These are phyloP conservation scores for Medicago arabica DNA, from an alignment of 306 rosid species.

Conservation along the genomic window DNA sequence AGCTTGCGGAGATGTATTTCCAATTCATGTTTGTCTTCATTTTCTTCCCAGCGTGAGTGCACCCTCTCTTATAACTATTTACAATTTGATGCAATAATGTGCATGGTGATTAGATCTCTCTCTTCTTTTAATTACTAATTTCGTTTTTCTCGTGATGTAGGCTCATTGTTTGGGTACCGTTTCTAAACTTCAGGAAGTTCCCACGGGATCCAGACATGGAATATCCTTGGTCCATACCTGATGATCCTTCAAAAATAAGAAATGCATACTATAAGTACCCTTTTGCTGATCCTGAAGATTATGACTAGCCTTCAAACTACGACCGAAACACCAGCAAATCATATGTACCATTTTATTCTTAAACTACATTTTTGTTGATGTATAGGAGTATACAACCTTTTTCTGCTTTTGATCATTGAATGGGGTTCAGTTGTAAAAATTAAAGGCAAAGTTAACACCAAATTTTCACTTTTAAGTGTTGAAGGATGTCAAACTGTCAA, in stretches of 20 bases:
- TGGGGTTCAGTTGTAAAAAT: conserved; percentile 13
- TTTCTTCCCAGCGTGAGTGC: conserved; percentile 83
- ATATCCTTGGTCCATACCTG: conserved; percentile 87
- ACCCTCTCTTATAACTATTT: conserved; percentile 10
- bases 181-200: conserved; percentile 89
- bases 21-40: conserved; percentile 96
- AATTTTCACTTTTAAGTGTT: conserved; percentile 10
- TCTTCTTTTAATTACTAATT: neutral
- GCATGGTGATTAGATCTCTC: neutral
- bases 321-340: conserved; percentile 6
- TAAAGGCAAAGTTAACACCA: neutral
- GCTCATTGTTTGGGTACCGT: conserved; percentile 89
- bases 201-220: conserved; percentile 85
- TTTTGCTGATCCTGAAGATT: conserved; percentile 78
- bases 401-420: conserved; percentile 32
- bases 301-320: conserved; percentile 59
- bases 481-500: neutral
- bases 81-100: neutral
- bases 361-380: neutral
- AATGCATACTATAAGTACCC: conserved; percentile 68
- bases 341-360: conserved; percentile 29
- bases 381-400: neutral
- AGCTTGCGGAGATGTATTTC: conserved; percentile 72
- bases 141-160: conserved; percentile 49
- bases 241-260: conserved; percentile 66